Evolutionary conservation across 805 yeast genomes (phyloP).

Genomic region (Candida caryicola): DNA sequence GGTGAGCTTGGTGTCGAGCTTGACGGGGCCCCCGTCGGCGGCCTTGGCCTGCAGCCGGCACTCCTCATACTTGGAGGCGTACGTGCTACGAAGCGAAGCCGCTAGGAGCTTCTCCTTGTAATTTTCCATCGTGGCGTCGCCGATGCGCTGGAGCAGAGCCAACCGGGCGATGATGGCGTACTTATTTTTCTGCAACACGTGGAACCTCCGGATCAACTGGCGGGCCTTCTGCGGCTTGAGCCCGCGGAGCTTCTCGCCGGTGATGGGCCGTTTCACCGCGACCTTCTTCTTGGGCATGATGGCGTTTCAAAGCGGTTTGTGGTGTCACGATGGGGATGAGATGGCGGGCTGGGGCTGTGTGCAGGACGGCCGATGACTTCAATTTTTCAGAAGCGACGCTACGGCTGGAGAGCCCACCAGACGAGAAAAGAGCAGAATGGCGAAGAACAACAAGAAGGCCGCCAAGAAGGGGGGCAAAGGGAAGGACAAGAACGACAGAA

Average conservation of each 20-base stretch:
- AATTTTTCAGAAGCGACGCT: not conserved
- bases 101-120: slow-evolving; percentile 11
- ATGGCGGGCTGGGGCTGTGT: not conserved
- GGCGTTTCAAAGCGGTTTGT: too few relatives aligned
- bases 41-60: slow-evolving; percentile 6
- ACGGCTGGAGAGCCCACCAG: not conserved
- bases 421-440: slow-evolving; percentile 1
- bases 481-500: slow-evolving; percentile 9
- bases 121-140: slow-evolving; percentile 6
- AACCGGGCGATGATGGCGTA: slow-evolving; percentile 33
- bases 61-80: slow-evolving; percentile 1
- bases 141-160: slow-evolving; percentile 17
- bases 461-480: slow-evolving; percentile 5
- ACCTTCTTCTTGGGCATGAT: not conserved
- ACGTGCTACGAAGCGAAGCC: not conserved
- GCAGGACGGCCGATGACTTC: slow-evolving; percentile 6
- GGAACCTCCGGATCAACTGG: slow-evolving; percentile 73
- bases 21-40: slow-evolving; percentile 9
- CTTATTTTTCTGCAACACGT: slow-evolving; percentile 61
- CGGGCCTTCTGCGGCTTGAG: slow-evolving; percentile 72
- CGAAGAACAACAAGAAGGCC: slow-evolving; percentile 4
- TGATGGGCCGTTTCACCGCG: not conserved
- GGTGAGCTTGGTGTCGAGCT: slow-evolving; percentile 16
- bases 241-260: slow-evolving; percentile 9
- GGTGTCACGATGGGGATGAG: too few relatives aligned